Evolutionary conservation across 441 rosid genomes (phyloP), one percentile per base, ranked within the genome.

Genomic region (Biscutella laevigata): DNA sequence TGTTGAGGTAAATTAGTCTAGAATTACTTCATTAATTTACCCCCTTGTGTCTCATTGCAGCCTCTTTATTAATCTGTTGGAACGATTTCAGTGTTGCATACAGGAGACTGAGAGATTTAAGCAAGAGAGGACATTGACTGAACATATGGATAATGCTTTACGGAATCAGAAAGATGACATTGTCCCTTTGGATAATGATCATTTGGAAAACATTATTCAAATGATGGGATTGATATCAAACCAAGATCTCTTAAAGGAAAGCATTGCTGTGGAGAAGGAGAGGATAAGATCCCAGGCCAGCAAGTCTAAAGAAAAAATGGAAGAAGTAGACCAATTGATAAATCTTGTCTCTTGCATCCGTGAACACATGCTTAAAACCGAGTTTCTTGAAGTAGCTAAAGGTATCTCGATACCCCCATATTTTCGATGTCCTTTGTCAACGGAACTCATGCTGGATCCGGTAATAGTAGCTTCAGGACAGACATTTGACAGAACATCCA

Each of bases 381-480:
- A 77, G 72, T 62, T 34, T 57, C 65, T 81, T 59, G 86, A 81
- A 61, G 72, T 76, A 27, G 68, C 75, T 53, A 76, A 68, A 59
- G 88, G 94, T 17, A 53, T 78, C 56, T 71, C 66, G 19, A 68
- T 79, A 48, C 97, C 97, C 27, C 68, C 95, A 4, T 83, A 79
- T 54, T 86, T 84, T 69, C 82, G 88, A 22, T 86, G 97, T 53
- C 92, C 97, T 22, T 64, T 90, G 57, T 90, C 95, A 9, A 73
- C 83, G 61, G 87, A 86, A 51, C 94, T 86, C 63, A 90, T 90
- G 95, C 36, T 70, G 69, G 88, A 90, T 71, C 97, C 97, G 11
- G 95, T 90, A 53, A 86, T 86, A 38, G 83, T 90, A 64, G 89
- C 94, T 70, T 84, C 95, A 28, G 97, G 97, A 44, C 89, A 84